A percentile compares a stretch with the other conserved stretches of the same genome.
These are phyloP conservation scores for Starmera stellimalicola DNA, from an alignment of 1,139 yeast species.

Conservation along the genomic window DNA sequence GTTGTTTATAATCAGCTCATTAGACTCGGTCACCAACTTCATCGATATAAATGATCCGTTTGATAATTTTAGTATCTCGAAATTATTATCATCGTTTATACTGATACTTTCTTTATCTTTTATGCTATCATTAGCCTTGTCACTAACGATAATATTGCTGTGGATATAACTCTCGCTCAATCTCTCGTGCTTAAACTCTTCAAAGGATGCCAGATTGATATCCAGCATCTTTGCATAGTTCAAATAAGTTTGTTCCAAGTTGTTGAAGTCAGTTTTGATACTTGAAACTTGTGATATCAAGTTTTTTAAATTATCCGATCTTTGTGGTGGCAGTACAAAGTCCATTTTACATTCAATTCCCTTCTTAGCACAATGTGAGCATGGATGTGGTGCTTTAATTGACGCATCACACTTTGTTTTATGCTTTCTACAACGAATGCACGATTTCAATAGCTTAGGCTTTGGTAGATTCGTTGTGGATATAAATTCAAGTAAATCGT, in stretches of 20 bases:
- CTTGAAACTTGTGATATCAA: slow-evolving; percentile 12
- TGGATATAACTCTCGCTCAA: background rate
- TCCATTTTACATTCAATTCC: slow-evolving; percentile 45
- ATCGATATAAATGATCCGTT: slow-evolving; percentile 15
- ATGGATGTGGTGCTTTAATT: slow-evolving; percentile 41
- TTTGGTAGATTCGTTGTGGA: slow-evolving; percentile 20
- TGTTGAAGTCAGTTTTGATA: slow-evolving; percentile 8
- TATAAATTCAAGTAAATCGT: background rate
- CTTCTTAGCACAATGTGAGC: slow-evolving; percentile 46
- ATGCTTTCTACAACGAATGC: slow-evolving; percentile 54
- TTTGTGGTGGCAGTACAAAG: slow-evolving; percentile 29
- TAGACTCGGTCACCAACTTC: slow-evolving; percentile 5
- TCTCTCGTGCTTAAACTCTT: slow-evolving; percentile 8
- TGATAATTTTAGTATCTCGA: slow-evolving; percentile 14
- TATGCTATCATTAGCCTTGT: background rate
- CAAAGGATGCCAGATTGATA: slow-evolving; percentile 10
- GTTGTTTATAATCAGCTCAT: slow-evolving; percentile 10
- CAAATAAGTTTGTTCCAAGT: slow-evolving; percentile 8
- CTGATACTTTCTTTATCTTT: background rate
- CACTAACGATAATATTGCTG: background rate
- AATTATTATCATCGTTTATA: slow-evolving; percentile 1
- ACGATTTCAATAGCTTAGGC: slow-evolving; percentile 43
- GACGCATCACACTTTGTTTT: slow-evolving; percentile 57
- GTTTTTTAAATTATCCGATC: slow-evolving; percentile 18
- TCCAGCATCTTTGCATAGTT: slow-evolving; percentile 8